Percentiles rank a stretch among this genome's conserved stretches.
These are phyloP conservation scores for Pyricularia sp. DNA, from an alignment of 2,329 filamentous ascomycete species.

Conservation along the genomic window DNA sequence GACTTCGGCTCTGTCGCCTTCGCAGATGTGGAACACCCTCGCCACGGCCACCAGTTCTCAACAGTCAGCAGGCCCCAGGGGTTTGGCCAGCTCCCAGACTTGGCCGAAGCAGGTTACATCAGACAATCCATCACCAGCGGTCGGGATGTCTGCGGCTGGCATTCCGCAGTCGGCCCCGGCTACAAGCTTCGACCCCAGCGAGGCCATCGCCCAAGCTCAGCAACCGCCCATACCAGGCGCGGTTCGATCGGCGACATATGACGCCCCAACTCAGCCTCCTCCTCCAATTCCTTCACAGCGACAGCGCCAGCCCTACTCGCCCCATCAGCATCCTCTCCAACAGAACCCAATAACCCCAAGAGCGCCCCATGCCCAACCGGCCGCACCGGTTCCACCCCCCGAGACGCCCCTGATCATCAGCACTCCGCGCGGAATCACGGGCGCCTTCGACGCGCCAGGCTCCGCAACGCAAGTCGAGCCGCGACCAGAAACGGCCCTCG, in stretches of 20 bases:
- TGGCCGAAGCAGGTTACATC: slow-evolving; percentile 32
- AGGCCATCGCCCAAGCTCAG: slow-evolving; percentile 18
- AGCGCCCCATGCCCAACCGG: slow-evolving; percentile 6
- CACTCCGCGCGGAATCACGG: slow-evolving; percentile 45
- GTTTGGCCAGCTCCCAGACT: slow-evolving; percentile 28
- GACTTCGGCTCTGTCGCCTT: slow-evolving; percentile 14
- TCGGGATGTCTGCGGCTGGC: slow-evolving; percentile 10
- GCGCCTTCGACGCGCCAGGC: slow-evolving; percentile 38
- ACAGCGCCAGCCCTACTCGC: slow-evolving; percentile 6
- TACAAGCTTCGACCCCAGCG: slow-evolving; percentile 19
- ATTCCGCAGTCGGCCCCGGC: slow-evolving; percentile 33
- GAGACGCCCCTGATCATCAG: slow-evolving; percentile 47
- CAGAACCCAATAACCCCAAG: slow-evolving; percentile 2
- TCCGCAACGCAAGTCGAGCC: slow-evolving; percentile 20
- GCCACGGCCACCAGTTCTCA: slow-evolving; percentile 3
- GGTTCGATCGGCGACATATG: slow-evolving; percentile 6
- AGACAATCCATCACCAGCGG: slow-evolving; percentile 11
- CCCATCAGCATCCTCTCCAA: slow-evolving; percentile 5
- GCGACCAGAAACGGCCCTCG: slow-evolving; percentile 33
- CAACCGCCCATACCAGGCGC: slow-evolving; percentile 5
- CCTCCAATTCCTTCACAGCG: slow-evolving; percentile 2
- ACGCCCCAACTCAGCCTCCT: slow-evolving; percentile 6
- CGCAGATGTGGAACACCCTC: slow-evolving; percentile 9
- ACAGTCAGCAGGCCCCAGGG: background rate
- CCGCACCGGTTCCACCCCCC: slow-evolving; percentile 11